These are phyloP conservation scores for Lonicera japonica DNA, from an alignment of 129 eudicot species.

Conservation along the genomic window DNA sequence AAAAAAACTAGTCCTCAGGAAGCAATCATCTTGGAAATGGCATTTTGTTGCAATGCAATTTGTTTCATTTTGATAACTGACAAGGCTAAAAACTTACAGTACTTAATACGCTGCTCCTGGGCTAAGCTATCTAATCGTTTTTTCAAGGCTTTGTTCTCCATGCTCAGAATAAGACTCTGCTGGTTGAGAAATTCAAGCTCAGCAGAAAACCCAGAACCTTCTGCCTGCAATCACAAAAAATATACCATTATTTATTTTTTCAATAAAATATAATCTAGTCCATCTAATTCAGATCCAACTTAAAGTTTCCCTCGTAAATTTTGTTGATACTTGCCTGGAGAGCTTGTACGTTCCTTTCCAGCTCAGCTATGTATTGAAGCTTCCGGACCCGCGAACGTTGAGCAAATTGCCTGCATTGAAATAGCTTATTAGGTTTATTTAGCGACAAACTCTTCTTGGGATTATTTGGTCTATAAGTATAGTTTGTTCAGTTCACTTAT, in stretches of 20 bases:
- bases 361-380: constrained; percentile 99
- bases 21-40: no score
- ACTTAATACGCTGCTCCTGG: constrained; percentile 90
- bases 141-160: constrained; percentile 92
- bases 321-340: constrained; percentile 56
- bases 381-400: constrained; percentile 96
- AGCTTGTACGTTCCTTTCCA: constrained; percentile 91
- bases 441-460: not conserved
- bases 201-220: constrained; percentile 88
- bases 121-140: constrained; percentile 78
- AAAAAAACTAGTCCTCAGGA: no score
- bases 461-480: no score
- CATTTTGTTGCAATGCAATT: no score
- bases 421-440: not conserved
- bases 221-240: constrained; percentile 49
- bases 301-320: not conserved
- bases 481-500: no score
- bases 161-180: constrained; percentile 78
- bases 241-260: not conserved
- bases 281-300: no score
- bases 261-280: not conserved
- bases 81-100: constrained; percentile 52
- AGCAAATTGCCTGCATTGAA: constrained; percentile 87
- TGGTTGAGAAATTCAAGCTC: constrained; percentile 94
- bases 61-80: no score